Evolutionary conservation across 257 asterid species (phyloP).

Genomic region (Plantago elongata): DNA sequence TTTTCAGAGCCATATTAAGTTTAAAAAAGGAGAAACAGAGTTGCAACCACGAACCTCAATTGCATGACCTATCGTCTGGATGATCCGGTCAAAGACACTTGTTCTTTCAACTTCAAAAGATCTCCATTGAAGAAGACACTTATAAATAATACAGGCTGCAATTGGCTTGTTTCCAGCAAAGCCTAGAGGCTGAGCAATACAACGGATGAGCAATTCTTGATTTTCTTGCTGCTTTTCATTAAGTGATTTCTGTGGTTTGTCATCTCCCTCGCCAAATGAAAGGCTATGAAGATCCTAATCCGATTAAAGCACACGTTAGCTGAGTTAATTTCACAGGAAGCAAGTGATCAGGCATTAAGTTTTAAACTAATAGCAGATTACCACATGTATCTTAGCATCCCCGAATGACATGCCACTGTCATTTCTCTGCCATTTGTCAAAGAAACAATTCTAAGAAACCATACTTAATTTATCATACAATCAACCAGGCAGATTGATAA

Average conservation of each 20-base stretch:
- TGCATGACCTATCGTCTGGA: constrained; percentile 93
- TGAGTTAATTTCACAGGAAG: constrained; percentile 15
- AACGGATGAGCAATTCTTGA: constrained; percentile 88
- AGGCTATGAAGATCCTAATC: constrained; percentile 83
- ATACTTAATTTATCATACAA: constrained; percentile 9
- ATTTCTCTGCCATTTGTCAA: constrained; percentile 62
- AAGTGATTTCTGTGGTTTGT: constrained; percentile 93
- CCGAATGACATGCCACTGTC: constrained; percentile 61
- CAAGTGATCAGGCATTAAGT: constrained; percentile 15
- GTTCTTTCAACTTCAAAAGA: constrained; percentile 99
- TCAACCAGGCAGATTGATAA: constrained; percentile 15
- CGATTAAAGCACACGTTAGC: constrained; percentile 26
- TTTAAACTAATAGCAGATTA: constrained; percentile 25
- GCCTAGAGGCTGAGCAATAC: constrained; percentile 82
- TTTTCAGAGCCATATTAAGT: not conserved
- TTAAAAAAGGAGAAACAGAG: not conserved
- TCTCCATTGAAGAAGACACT: constrained; percentile 97
- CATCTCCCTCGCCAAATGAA: constrained; percentile 73
- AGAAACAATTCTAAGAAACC: constrained; percentile 23
- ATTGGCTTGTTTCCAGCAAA: constrained; percentile 80
- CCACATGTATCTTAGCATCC: constrained; percentile 65
- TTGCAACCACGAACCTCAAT: constrained; percentile 68
- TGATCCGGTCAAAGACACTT: constrained; percentile 83
- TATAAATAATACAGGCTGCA: constrained; percentile 93
- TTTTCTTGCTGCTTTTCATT: constrained; percentile 93